A percentile compares a stretch with the other conserved stretches of the same genome.
Conservation (phyloP, 495 filamentous ascomycete genomes). For the Pyronema domesticum region DNA sequence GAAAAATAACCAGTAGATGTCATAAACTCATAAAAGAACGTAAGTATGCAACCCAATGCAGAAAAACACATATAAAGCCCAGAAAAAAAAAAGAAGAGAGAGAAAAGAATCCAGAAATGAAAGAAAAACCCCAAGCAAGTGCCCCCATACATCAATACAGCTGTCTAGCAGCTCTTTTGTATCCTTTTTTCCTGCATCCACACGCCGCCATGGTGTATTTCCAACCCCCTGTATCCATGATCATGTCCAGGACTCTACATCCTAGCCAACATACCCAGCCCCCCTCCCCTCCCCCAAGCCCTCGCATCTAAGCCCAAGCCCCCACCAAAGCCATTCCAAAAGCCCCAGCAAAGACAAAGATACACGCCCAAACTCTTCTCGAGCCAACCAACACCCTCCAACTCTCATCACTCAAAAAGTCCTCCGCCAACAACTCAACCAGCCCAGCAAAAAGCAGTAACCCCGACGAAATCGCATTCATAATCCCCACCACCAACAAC, state of each 20-base stretch:
- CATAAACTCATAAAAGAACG: too few species aligned
- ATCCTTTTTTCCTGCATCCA: conserved; percentile 6
- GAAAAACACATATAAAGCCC: too few species aligned
- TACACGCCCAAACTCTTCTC: conserved; percentile 55
- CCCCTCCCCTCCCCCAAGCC: not conserved
- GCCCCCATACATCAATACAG: too few species aligned
- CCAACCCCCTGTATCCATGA: too few species aligned
- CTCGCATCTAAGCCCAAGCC: conserved; percentile 49
- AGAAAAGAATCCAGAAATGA: too few species aligned
- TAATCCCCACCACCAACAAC: conserved; percentile 75
- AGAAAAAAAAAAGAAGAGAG: too few species aligned
- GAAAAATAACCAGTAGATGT: too few species aligned
- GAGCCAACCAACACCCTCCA: conserved; percentile 55
- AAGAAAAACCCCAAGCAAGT: too few species aligned
- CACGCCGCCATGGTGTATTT: too few species aligned
- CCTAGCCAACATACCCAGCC: not conserved
- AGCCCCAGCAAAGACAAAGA: conserved; percentile 58
- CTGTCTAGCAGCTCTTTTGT: too few species aligned
- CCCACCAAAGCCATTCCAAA: conserved; percentile 75
- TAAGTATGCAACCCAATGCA: too few species aligned
- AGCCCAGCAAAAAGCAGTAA: conserved; percentile 79
- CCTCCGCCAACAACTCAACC: conserved; percentile 81
- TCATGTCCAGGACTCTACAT: not conserved
- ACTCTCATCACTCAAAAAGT: conserved; percentile 79
- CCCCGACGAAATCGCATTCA: conserved; percentile 78